phyloP scores from a whole-genome alignment of 176 grass and related monocot genomes.

The Carex pumila region DNA sequence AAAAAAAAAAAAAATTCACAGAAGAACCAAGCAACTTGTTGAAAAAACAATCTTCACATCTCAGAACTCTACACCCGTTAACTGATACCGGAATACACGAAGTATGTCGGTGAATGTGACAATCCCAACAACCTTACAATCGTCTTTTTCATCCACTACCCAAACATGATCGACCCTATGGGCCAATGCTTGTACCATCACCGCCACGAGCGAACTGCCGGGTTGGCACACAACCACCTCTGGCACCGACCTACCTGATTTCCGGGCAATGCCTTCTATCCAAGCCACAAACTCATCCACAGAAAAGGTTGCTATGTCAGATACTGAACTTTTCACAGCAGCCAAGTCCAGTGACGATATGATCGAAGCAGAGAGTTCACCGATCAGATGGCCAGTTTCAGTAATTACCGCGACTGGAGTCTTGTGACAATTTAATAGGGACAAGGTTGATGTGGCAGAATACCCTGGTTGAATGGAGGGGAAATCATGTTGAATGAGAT shows the following conservation, averaged over 20 bases:
- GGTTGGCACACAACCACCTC: conserved; percentile 58
- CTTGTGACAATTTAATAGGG: conserved; percentile 30
- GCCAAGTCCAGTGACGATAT: conserved; percentile 32
- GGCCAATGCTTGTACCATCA: conserved; percentile 77
- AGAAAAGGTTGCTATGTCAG: conserved; percentile 43
- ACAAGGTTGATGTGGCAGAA: conserved; percentile 36
- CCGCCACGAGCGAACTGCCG: conserved; percentile 70
- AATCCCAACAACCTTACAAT: conserved; percentile 45
- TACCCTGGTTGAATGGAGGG: conserved; percentile 39
- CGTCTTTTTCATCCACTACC: conserved; percentile 48
- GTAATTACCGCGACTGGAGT: conserved; percentile 54
- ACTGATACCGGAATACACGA: conserved; percentile 46
- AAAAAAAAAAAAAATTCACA: not conserved
- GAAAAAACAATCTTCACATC: not conserved
- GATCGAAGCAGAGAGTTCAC: conserved; percentile 49
- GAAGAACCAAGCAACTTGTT: not conserved
- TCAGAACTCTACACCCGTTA: conserved; percentile 22
- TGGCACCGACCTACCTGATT: conserved; percentile 37
- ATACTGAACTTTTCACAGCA: conserved; percentile 11
- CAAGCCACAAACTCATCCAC: conserved; percentile 36
- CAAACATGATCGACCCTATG: conserved; percentile 76
- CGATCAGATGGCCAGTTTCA: conserved; percentile 34
- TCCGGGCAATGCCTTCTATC: conserved; percentile 37
- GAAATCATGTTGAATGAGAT: conserved; percentile 38
- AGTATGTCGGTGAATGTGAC: conserved; percentile 69